Base-by-base conservation (phyloP, 768 basidiomycete species). In the Hemileccinum rubropunctum region DNA sequence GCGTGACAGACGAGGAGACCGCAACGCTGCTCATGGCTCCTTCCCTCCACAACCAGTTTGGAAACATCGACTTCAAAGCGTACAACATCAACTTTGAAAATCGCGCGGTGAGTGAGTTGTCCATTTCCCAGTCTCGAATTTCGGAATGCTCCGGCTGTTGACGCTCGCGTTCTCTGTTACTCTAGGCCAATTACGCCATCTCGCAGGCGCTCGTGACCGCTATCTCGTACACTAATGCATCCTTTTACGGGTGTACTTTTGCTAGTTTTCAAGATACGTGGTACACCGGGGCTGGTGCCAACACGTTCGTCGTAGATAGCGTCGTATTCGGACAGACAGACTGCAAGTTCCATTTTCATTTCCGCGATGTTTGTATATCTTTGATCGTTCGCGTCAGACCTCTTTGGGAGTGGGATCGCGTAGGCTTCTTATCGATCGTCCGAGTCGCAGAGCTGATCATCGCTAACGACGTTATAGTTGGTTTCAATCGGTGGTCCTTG, bases 321-420 rank as follows among this genome's bases (percentile, higher is more conserved):
- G 76, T 79, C 14, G 74, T 87, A 21, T 83, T 74, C 48, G 84
- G 85, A 5, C 72, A 79, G 58, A 83, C 80, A 0, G 84, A 87
- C 56, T 86, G 83, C 82, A 52, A 56, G 76, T 65, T 40, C 39
- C 20, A 2, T 20, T 28, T 13, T 14, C 23, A 23, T 10, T 30
- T 30, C 30, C 2, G 7, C 14, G 7, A 4, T 47, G 27, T 18
- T n/a, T 8, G 8, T 3, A 11, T 4, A 35, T 26, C 3, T 28
- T 11, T 42, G 30, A 36, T 23, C 3, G 20, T n/a, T 36, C 6
- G 39, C 14, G 3, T 7, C 17, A 60, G 60, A 47, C 20, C 0
- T 58, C 18, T 61, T 62, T 45, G 60, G 60, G 14, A 27, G 0
- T 23, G 60, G 60, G 20, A 40, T 0, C 3, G 2, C 40, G 59